phyloP scores from a whole-genome alignment of 2,329 filamentous ascomycete species.

The Cladosporium sp. region DNA sequence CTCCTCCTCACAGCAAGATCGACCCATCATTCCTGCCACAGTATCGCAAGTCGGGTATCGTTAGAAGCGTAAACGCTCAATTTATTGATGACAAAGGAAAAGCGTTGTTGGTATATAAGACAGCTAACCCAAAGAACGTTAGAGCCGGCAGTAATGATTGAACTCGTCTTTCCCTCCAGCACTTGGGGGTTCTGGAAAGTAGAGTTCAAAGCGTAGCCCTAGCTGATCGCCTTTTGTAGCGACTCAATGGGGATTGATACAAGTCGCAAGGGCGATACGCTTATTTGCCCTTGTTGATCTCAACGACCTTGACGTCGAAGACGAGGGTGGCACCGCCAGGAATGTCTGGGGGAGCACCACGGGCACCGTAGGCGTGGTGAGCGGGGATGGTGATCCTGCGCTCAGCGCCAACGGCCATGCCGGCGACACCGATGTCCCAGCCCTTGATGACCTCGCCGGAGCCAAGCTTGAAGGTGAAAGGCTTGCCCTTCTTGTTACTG shows the following conservation, averaged over 20 bases:
- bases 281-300: conserved; percentile 45
- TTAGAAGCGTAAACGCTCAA: conserved; percentile 17
- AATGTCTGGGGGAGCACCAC: conserved; percentile 72
- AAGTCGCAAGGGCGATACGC: conserved; percentile 12
- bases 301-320: conserved; percentile 70
- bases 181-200: conserved; percentile 36
- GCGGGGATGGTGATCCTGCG: conserved; percentile 88
- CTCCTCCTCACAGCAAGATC: conserved; percentile 1
- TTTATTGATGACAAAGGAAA: conserved; percentile 13
- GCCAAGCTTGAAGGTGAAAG: conserved; percentile 93
- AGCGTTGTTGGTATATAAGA: background rate
- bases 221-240: background rate
- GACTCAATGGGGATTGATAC: conserved; percentile 16
- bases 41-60: conserved; percentile 32
- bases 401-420: conserved; percentile 93
- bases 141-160: background rate
- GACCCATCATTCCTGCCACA: conserved; percentile 30
- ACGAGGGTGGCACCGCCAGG: conserved; percentile 86
- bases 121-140: conserved; percentile 16
- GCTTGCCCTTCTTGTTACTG: conserved; percentile 97
- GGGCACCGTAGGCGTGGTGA: conserved; percentile 84
- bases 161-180: conserved; percentile 41
- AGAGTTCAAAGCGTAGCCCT: conserved; percentile 25
- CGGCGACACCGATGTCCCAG: conserved; percentile 91
- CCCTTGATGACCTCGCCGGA: conserved; percentile 97